Evolutionary conservation across 306 rosid species (phyloP).

Genomic region (Ammopiptanthus mongolicus): DNA sequence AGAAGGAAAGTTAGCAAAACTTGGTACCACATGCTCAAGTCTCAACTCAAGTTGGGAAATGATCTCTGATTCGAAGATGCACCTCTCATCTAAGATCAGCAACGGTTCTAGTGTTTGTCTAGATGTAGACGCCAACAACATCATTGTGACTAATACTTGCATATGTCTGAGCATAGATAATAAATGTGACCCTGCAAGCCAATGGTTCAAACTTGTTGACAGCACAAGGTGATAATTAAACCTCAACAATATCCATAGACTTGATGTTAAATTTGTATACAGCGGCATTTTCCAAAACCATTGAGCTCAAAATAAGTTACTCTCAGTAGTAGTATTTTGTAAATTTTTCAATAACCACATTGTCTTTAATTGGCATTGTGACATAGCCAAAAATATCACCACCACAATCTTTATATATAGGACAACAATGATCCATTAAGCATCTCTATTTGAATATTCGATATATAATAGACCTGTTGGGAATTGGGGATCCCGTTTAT

Average conservation of each 20-base stretch:
- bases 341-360: background rate
- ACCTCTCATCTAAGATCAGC: conserved; percentile 33
- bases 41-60: conserved; percentile 51
- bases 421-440: no score
- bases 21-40: conserved; percentile 38
- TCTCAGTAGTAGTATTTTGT: background rate
- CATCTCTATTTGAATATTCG: no score
- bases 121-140: conserved; percentile 51
- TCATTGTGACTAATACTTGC: conserved; percentile 57
- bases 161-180: conserved; percentile 50
- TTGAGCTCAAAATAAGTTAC: background rate
- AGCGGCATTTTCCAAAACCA: background rate
- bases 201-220: conserved; percentile 78
- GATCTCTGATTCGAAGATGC: conserved; percentile 65
- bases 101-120: conserved; percentile 46
- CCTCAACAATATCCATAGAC: background rate
- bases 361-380: background rate
- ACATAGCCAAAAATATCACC: background rate
- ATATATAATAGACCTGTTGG: no score
- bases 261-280: conserved; percentile 4
- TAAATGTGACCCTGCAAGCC: conserved; percentile 62
- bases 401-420: no score
- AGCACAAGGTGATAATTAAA: conserved; percentile 38
- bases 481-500: no score
- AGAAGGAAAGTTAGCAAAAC: conserved; percentile 36